phyloP scores from a whole-genome alignment of 805 yeast species.

The Monosporozyma solicola region DNA sequence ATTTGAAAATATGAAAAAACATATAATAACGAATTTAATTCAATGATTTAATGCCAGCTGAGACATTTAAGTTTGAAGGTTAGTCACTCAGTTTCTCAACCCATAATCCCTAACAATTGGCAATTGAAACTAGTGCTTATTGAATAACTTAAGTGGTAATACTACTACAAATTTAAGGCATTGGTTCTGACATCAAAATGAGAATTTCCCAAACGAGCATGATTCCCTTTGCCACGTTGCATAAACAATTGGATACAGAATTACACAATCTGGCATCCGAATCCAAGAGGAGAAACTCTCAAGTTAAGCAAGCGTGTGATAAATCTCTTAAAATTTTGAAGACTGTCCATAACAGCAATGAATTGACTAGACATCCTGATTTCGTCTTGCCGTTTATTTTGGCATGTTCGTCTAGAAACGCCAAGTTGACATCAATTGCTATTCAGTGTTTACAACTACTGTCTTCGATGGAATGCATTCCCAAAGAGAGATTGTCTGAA shows the following conservation, averaged over 20 bases:
- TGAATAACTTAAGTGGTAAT: not conserved
- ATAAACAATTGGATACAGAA: conserved; percentile 41
- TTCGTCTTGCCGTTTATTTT: conserved; percentile 61
- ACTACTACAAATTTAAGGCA: not conserved
- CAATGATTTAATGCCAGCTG: not conserved
- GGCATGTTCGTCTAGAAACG: conserved; percentile 67
- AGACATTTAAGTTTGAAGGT: not conserved
- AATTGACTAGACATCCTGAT: conserved; percentile 39
- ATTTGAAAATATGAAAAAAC: not conserved
- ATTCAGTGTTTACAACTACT: conserved; percentile 62
- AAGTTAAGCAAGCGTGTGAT: conserved; percentile 54
- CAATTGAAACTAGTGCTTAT: not conserved
- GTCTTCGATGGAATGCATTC: conserved; percentile 45
- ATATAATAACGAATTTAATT: not conserved
- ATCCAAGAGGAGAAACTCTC: conserved; percentile 59
- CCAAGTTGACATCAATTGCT: conserved; percentile 62
- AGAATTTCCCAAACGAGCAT: not conserved
- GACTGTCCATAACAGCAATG: conserved; percentile 24
- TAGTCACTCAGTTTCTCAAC: not conserved
- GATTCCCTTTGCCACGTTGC: conserved; percentile 6
- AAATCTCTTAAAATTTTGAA: conserved; percentile 41
- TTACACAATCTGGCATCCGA: conserved; percentile 54
- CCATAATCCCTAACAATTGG: not conserved
- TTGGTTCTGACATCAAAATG: conserved; percentile 1
- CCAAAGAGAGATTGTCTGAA: conserved; percentile 41